These are phyloP conservation scores for Tetrapisispora arboricola DNA, from an alignment of 805 yeast genomes.

Conservation along the genomic window DNA sequence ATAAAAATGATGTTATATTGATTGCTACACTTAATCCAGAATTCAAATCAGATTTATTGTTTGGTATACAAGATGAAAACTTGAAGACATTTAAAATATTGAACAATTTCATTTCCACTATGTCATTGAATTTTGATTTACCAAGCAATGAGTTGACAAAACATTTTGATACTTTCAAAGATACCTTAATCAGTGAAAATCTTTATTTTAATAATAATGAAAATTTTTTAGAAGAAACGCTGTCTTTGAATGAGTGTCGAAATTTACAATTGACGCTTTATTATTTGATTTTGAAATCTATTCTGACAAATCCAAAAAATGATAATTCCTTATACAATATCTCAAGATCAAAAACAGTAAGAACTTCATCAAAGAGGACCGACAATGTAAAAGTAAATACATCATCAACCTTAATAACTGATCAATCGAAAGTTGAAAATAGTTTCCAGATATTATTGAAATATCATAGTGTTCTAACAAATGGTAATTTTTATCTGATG, in stretches of 20 bases:
- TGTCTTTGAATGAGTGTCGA: conserved; percentile 14
- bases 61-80: not conserved
- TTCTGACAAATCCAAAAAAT: conserved; percentile 1
- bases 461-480: conserved; percentile 20
- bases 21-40: conserved; percentile 20
- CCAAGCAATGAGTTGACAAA: conserved; percentile 8
- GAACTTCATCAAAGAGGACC: not conserved
- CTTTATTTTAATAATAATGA: conserved; percentile 2
- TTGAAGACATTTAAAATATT: conserved; percentile 4
- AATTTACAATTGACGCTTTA: conserved; percentile 24
- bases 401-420: not conserved
- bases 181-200: conserved; percentile 9
- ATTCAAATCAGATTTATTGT: conserved; percentile 2
- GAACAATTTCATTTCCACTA: conserved; percentile 11
- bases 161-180: conserved; percentile 17
- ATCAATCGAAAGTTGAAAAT: conserved; percentile 10
- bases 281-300: conserved; percentile 12
- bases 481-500: conserved; percentile 7
- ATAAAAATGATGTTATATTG: conserved; percentile 8
- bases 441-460: conserved; percentile 23
- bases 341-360: not conserved
- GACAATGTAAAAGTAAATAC: not conserved
- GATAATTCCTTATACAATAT: not conserved
- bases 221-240: conserved; percentile 1
- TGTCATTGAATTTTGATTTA: conserved; percentile 8